Evolutionary conservation across 2,329 filamentous ascomycete genomes (phyloP), one percentile per base, ranked within the genome.

Genomic region (Escovopsis sp.): DNA sequence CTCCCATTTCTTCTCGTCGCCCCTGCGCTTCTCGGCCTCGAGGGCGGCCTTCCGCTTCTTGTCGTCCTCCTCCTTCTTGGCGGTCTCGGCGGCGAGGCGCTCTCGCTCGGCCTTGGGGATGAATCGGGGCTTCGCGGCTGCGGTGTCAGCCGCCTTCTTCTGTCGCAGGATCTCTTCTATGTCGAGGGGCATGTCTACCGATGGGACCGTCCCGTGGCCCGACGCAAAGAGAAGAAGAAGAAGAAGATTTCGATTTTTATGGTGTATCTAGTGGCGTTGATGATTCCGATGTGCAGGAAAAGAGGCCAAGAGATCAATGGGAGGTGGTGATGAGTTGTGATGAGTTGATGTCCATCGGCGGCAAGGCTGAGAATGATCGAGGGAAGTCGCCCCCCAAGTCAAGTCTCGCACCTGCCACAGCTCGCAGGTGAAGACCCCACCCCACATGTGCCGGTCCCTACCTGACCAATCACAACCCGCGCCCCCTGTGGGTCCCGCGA

Each of bases 51-150:
- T 66, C 43, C 63, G 61, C 43, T 58, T 70, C 53, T 74, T 72
- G 24, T 72, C 69, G 37, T 79, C 76, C 46, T 75, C 70, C 37
- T 81, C 72, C 63, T 87, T 84, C 56, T 75, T 70, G 29, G 77
- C 71, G 64, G 86, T 86, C 55, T 93, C 84, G 13, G 85, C 68
- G 27, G 85, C 86, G 24, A 93, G 62, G 45, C 78, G 75, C 57
- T 94, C 86, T 42, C 88, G 75, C 58, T 94, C 75, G 29, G 82
- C 81, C 65, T 84, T 91, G 5, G 84, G 82, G 16, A 94, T 66
- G 57, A 93, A 94, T 59, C 85, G 88, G 5, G 87, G 87, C 69
- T 91, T 94, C 42, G 84, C 74, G 9, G 85, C 81, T 13, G 82
- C 85, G 31, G 82, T 83, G 61, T 91, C 85, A 25, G 84, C 81